These are phyloP conservation scores for Fraxinus dipetala DNA, from an alignment of 305 asterid species.

Conservation along the genomic window DNA sequence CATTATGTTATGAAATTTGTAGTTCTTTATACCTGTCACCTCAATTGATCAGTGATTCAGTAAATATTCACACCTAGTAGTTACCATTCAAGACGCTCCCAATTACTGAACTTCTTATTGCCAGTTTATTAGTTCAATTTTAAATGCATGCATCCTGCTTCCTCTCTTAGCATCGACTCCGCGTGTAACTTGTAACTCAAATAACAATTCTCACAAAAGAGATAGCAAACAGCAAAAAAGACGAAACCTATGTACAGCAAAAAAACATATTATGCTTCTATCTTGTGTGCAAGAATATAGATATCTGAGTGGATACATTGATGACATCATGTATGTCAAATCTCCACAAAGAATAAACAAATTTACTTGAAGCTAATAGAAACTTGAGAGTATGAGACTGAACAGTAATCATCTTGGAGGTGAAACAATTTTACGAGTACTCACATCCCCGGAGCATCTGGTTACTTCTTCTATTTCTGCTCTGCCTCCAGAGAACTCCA, in stretches of 20 bases:
- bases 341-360: background rate
- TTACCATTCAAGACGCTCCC: background rate
- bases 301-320: background rate
- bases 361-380: background rate
- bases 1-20: background rate
- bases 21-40: background rate
- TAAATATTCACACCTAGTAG: background rate
- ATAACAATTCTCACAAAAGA: background rate
- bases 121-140: background rate
- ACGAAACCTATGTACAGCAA: background rate
- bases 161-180: background rate
- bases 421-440: conserved; percentile 29
- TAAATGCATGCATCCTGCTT: background rate
- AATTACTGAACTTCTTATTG: background rate
- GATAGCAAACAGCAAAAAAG: background rate
- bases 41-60: background rate
- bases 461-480: conserved; percentile 86
- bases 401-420: background rate
- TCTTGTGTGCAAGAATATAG: background rate
- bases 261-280: background rate
- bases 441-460: conserved; percentile 83
- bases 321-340: background rate
- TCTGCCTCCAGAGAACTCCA: conserved; percentile 72
- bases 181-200: background rate
- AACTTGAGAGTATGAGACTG: background rate